Evolutionary conservation across 177 flowering plant genomes (phyloP), one percentile per base, ranked within the genome.

Genomic region (Vitis hybrid): DNA sequence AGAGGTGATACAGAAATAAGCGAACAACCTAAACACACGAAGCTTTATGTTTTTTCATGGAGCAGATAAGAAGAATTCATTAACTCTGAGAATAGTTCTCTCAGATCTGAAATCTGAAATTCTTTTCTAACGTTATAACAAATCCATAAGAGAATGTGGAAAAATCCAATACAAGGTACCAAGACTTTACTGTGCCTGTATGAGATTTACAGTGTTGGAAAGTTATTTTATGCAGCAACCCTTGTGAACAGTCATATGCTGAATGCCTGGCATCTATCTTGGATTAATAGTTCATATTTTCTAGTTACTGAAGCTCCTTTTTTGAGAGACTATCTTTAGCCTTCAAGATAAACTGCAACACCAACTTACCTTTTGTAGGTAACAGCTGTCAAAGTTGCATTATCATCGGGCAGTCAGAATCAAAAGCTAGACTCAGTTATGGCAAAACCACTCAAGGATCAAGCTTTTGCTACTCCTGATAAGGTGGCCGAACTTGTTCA

Each of bases 401-500:
- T 91, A 34, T 91, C 98, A 57, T 86, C 97, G 13, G 89, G 92
- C 49, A 74, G 67, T 70, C 97, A 86, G 79, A 86, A 80, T 73
- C 89, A 82, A 70, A 88, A 90, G 60, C 52, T 70, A 49, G 92
- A 88, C 45, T 79, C 89, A 0, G 78, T 82, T 55, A 79, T 87
- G 80, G 79, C 86, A 58, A 93, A 80, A 78, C 97, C 99, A 19
- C 89, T 95, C 26, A 91, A 87, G 81, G 91, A 86, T 77, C 99
- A 91, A 70, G 98, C 99, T 64, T 95, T 93, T 82, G 97, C 99
- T 56, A 78, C 87, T 69, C 97, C 97, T 67, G 99, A 93, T 54
- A 95, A 91, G 83, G 92, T 95, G 76, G 86, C 89, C 54, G 98
- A 95, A 87, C 87, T 95, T 74, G 90, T 95, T 70, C 88, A 87